These are phyloP conservation scores for Fusarium fujikuroi DNA, from an alignment of 2,329 filamentous ascomycete genomes.

Conservation along the genomic window DNA sequence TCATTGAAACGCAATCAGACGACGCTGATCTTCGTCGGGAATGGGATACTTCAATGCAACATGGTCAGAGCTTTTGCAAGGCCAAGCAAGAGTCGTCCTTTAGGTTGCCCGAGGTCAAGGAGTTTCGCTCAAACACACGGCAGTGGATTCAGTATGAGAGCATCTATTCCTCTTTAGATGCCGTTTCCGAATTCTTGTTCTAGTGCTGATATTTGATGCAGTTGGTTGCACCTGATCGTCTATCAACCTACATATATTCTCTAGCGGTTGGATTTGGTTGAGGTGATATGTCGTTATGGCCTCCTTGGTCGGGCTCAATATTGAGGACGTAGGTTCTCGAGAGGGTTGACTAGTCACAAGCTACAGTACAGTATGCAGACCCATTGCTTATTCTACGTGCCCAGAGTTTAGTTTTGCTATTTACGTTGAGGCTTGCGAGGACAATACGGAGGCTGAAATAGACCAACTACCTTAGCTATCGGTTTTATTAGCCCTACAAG, in stretches of 20 bases:
- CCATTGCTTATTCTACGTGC: conserved; percentile 12
- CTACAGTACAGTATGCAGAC: background rate
- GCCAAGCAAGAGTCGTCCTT: background rate
- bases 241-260: background rate
- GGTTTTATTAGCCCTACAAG: background rate
- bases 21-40: conserved; percentile 15
- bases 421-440: background rate
- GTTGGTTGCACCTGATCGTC: background rate
- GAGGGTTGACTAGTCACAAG: conserved; percentile 8
- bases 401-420: background rate
- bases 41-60: background rate
- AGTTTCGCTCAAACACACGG: conserved; percentile 4
- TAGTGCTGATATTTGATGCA: conserved; percentile 18
- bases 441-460: background rate
- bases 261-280: background rate
- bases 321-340: conserved; percentile 1
- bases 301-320: conserved; percentile 4
- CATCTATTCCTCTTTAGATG: conserved; percentile 16
- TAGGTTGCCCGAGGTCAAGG: background rate
- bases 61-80: conserved; percentile 19
- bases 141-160: conserved; percentile 17
- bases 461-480: background rate
- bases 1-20: conserved; percentile 19
- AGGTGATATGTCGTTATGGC: conserved; percentile 1
- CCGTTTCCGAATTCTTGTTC: conserved; percentile 39